Evolutionary conservation across 306 rosid genomes (phyloP).

Genomic region (Cyamopsis tetragonoloba): DNA sequence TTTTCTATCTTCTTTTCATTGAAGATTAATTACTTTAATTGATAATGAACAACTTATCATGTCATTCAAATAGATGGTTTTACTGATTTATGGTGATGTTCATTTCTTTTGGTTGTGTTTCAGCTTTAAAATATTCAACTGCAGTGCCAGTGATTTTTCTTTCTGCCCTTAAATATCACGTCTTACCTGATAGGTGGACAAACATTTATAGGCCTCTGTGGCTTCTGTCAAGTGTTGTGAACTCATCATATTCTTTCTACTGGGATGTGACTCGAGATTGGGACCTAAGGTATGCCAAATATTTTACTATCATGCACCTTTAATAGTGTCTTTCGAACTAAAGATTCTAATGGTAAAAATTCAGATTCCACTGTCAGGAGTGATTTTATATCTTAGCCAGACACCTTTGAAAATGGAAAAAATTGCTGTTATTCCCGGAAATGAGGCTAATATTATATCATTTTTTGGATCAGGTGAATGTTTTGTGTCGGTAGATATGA

Average conservation of each 20-base stretch:
- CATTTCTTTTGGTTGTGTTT: constrained; percentile 43
- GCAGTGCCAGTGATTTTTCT: constrained; percentile 95
- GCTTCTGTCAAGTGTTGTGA: constrained; percentile 87
- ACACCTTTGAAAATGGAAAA: constrained; percentile 5
- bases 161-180: constrained; percentile 90
- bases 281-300: constrained; percentile 79
- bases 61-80: constrained; percentile 2
- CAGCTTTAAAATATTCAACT: constrained; percentile 94
- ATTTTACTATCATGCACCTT: constrained; percentile 11
- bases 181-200: constrained; percentile 79
- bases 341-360: neutral
- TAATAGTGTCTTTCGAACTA: constrained; percentile 13
- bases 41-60: neutral
- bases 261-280: constrained; percentile 98
- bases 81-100: constrained; percentile 13
- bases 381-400: constrained; percentile 19
- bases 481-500: too few species aligned
- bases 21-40: neutral
- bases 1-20: neutral
- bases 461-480: neutral
- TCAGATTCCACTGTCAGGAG: constrained; percentile 5
- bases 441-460: constrained; percentile 13
- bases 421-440: constrained; percentile 5
- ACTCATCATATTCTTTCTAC: constrained; percentile 93
- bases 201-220: constrained; percentile 93